Percentiles rank a stretch among this genome's conserved stretches.
phyloP scores from a whole-genome alignment of 352 stramenopile genomes.

The Globisporangium middletonii region DNA sequence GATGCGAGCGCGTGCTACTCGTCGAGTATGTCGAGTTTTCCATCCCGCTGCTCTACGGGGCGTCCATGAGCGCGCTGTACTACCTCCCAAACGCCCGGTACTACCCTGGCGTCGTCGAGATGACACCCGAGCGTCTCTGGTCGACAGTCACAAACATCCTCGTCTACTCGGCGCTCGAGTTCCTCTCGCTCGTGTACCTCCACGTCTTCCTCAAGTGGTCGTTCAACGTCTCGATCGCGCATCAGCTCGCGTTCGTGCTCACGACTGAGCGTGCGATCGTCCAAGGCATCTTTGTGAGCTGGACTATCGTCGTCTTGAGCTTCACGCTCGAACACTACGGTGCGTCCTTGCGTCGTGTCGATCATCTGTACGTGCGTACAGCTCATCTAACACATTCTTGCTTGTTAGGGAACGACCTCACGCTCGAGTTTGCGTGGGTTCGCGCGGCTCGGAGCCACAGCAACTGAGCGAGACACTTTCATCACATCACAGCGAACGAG shows the following conservation, averaged over 20 bases:
- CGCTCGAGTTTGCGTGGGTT: slow-evolving; percentile 1
- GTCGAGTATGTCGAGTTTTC: slow-evolving; percentile 30
- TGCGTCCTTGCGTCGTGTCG: neutral
- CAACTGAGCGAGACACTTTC: neutral
- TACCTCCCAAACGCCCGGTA: slow-evolving; percentile 20
- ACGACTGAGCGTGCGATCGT: neutral
- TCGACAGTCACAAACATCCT: slow-evolving; percentile 11
- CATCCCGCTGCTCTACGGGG: slow-evolving; percentile 22
- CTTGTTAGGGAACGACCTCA: slow-evolving; percentile 4
- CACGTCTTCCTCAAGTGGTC: slow-evolving; percentile 14
- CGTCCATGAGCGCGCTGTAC: slow-evolving; percentile 20
- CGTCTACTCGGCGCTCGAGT: slow-evolving; percentile 18
- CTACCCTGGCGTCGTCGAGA: slow-evolving; percentile 10
- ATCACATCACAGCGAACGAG: neutral
- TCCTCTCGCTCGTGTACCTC: slow-evolving; percentile 16
- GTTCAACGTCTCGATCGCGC: slow-evolving; percentile 18
- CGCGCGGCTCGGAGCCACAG: neutral
- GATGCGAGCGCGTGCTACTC: slow-evolving; percentile 26
- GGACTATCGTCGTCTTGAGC: slow-evolving; percentile 1
- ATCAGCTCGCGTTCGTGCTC: slow-evolving; percentile 39
- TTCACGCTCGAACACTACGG: slow-evolving; percentile 1
- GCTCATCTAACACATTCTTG: neutral
- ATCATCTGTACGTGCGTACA: neutral
- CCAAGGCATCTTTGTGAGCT: slow-evolving; percentile 1
- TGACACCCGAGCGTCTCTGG: slow-evolving; percentile 8